Percentiles rank a stretch among this genome's conserved stretches.
These are phyloP conservation scores for Metschnikowia borealis DNA, from an alignment of 805 yeast genomes.

Conservation along the genomic window DNA sequence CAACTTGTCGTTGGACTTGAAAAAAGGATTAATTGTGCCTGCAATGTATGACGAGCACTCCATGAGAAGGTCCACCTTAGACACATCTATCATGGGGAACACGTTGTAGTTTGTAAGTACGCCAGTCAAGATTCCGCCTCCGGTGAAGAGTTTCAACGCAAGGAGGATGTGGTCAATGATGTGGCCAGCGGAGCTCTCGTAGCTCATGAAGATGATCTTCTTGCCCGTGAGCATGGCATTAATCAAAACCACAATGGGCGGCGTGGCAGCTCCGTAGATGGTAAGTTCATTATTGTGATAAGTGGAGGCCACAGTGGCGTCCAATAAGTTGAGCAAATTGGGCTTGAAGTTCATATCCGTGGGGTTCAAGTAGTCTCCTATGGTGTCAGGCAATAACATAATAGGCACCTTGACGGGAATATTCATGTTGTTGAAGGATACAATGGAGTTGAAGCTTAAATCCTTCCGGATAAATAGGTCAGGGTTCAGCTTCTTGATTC, in stretches of 20 bases:
- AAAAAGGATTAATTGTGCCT: conserved; percentile 67
- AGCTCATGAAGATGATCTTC: conserved; percentile 35
- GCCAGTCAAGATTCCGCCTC: conserved; percentile 42
- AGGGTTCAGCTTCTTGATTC: conserved; percentile 23
- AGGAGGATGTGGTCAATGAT: conserved; percentile 40
- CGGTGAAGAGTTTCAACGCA: conserved; percentile 38
- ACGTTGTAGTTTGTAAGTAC: conserved; percentile 35
- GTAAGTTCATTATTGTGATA: conserved; percentile 46
- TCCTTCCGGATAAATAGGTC: conserved; percentile 42
- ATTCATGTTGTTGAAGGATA: conserved; percentile 38
- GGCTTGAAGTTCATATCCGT: conserved; percentile 42
- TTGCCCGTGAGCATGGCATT: conserved; percentile 38
- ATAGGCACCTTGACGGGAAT: conserved; percentile 45
- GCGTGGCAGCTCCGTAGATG: conserved; percentile 51
- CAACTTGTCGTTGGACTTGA: conserved; percentile 47
- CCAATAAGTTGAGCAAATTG: conserved; percentile 32
- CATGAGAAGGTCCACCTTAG: conserved; percentile 48
- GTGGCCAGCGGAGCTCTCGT: conserved; percentile 40
- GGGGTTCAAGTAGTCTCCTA: conserved; percentile 44
- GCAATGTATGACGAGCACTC: conserved; percentile 44
- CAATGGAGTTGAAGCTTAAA: conserved; percentile 37
- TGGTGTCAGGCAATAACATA: conserved; percentile 36
- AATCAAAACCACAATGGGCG: conserved; percentile 37
- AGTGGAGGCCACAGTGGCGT: conserved; percentile 31
- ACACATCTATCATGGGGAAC: conserved; percentile 61